phyloP scores from a whole-genome alignment of 257 asterid species.

The Solanum tarapatanum region DNA sequence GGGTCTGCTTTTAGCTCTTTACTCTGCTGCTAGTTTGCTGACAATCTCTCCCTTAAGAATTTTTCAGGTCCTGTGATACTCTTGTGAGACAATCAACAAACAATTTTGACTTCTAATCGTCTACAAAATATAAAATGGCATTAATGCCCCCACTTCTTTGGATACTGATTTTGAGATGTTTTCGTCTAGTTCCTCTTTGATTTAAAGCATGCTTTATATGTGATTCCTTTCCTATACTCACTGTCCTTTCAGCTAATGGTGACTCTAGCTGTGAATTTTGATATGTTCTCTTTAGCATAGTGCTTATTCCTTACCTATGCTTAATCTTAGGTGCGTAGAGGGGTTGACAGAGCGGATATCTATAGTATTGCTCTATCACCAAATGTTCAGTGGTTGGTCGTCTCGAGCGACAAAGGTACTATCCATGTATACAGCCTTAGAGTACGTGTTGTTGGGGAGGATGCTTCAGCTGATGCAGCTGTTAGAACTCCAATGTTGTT shows the following conservation, averaged over 20 bases:
- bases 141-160: background rate
- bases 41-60: background rate
- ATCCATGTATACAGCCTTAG: conserved; percentile 85
- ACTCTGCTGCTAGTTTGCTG: background rate
- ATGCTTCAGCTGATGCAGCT: conserved; percentile 37
- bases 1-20: background rate
- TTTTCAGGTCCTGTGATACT: background rate
- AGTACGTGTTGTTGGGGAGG: conserved; percentile 67
- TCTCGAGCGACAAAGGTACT: conserved; percentile 93
- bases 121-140: background rate
- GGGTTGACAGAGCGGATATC: conserved; percentile 77
- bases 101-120: background rate
- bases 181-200: background rate
- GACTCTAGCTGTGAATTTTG: background rate
- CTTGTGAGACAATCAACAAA: background rate
- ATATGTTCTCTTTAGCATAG: background rate
- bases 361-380: conserved; percentile 77
- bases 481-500: conserved; percentile 31
- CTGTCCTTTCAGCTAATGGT: background rate
- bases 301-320: conserved; percentile 4
- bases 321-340: conserved; percentile 82
- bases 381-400: conserved; percentile 83
- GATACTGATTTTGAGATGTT: background rate
- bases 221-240: background rate
- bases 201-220: background rate